Conservation (phyloP, 2,329 filamentous ascomycete genomes). For the Fusarium duplospermum region DNA sequence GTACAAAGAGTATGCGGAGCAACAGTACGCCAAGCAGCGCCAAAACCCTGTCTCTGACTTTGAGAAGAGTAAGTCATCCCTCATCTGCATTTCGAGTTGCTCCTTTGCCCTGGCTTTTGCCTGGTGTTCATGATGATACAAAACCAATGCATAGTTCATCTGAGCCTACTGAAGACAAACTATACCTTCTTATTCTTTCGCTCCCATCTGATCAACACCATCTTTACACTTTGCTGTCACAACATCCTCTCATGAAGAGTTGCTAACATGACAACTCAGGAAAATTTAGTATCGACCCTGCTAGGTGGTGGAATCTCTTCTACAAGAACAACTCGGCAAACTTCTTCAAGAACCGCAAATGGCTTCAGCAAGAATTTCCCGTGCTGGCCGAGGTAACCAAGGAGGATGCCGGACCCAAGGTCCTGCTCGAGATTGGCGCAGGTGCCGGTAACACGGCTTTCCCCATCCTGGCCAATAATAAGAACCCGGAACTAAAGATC, state of each 20-base stretch:
- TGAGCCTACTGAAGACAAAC: slow-evolving; percentile 74
- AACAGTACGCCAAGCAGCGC: slow-evolving; percentile 87
- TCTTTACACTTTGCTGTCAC: slow-evolving; percentile 29
- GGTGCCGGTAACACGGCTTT: slow-evolving; percentile 98
- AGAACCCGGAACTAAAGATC: slow-evolving; percentile 83
- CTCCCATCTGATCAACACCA: slow-evolving; percentile 72
- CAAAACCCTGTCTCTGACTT: slow-evolving; percentile 90
- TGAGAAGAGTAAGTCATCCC: slow-evolving; percentile 76
- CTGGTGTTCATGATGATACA: slow-evolving; percentile 67
- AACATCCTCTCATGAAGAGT: slow-evolving; percentile 17
- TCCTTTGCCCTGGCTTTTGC: slow-evolving; percentile 5
- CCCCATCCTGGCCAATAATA: slow-evolving; percentile 85
- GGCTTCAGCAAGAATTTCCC: slow-evolving; percentile 96
- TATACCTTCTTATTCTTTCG: slow-evolving; percentile 72
- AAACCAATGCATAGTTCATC: slow-evolving; percentile 77
- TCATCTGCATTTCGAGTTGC: slow-evolving; percentile 1
- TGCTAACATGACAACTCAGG: slow-evolving; percentile 62
- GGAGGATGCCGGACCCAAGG: slow-evolving; percentile 74
- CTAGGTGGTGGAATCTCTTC: slow-evolving; percentile 98
- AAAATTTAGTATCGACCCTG: slow-evolving; percentile 89
- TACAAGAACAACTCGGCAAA: slow-evolving; percentile 98
- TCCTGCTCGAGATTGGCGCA: slow-evolving; percentile 90
- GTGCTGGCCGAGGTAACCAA: slow-evolving; percentile 81
- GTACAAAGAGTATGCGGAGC: slow-evolving; percentile 86
- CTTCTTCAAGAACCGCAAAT: slow-evolving; percentile 99